Percentiles rank a stretch among this genome's conserved stretches.
Evolutionary conservation across 192 early-diverging fungal genomes (phyloP).

Genomic region (Mortierella alpina): DNA sequence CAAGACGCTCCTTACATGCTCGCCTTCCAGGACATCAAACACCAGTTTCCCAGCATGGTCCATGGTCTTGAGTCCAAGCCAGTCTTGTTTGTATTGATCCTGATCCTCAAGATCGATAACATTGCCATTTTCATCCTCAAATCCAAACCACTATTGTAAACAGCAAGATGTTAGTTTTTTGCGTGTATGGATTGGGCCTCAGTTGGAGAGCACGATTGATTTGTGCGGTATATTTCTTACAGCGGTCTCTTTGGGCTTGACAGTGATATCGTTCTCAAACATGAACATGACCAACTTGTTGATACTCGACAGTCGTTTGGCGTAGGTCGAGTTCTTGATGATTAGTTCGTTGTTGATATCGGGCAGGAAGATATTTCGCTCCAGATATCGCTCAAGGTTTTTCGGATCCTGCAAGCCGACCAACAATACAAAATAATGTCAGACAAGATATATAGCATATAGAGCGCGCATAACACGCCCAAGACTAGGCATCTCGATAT

Average conservation of each 20-base stretch:
- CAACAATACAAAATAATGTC: background rate
- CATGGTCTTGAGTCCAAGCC: conserved; percentile 73
- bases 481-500: conserved; percentile 11
- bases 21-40: conserved; percentile 61
- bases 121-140: conserved; percentile 64
- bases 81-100: conserved; percentile 73
- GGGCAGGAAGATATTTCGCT: conserved; percentile 86
- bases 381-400: conserved; percentile 76
- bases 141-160: conserved; percentile 75
- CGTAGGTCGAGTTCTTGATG: conserved; percentile 69
- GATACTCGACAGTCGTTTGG: conserved; percentile 64
- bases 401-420: conserved; percentile 53
- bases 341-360: conserved; percentile 86
- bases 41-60: conserved; percentile 57
- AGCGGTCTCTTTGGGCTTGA: conserved; percentile 70
- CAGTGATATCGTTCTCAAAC: conserved; percentile 84
- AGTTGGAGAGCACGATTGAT: background rate
- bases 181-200: background rate
- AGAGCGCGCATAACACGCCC: background rate
- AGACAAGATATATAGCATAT: background rate
- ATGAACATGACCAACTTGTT: conserved; percentile 85
- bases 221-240: conserved; percentile 46
- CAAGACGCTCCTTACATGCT: conserved; percentile 58
- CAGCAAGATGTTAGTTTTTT: background rate
- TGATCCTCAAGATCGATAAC: conserved; percentile 66